Conservation (phyloP, 306 rosid species). For the Cucumis cinereus region DNA sequence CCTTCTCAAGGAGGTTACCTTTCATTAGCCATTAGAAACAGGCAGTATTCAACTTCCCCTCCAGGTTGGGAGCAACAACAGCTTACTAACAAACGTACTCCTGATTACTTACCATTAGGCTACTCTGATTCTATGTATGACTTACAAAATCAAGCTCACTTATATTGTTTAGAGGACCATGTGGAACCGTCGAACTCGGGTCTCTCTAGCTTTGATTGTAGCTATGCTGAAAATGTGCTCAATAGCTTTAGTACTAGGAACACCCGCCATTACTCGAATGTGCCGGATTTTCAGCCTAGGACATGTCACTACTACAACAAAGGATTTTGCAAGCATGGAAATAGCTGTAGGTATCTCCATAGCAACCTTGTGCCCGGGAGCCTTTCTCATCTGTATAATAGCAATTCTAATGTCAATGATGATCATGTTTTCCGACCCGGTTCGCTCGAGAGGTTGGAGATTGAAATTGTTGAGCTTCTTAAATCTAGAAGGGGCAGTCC, state of each 20-base stretch:
- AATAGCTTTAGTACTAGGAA: conserved; percentile 15
- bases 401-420: conserved; percentile 21
- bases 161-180: conserved; percentile 31
- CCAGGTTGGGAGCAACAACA: conserved; percentile 29
- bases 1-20: conserved; percentile 19
- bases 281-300: conserved; percentile 37
- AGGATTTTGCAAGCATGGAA: conserved; percentile 83
- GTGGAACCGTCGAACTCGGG: conserved; percentile 24
- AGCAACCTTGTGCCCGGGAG: conserved; percentile 31
- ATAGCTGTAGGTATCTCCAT: conserved; percentile 50
- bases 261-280: conserved; percentile 22
- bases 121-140: conserved; percentile 32
- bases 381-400: conserved; percentile 22
- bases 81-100: conserved; percentile 9
- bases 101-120: conserved; percentile 16
- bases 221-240: conserved; percentile 18
- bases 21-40: conserved; percentile 5
- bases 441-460: conserved; percentile 57
- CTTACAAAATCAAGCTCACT: conserved; percentile 24
- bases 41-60: conserved; percentile 11
- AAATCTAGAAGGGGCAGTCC: conserved; percentile 54
- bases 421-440: conserved; percentile 36
- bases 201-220: conserved; percentile 20
- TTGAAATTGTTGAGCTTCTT: conserved; percentile 53
- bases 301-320: conserved; percentile 58